A percentile compares a stretch with the other conserved stretches of the same genome.
Conservation (phyloP, 2,329 filamentous ascomycete species). For the Penicillium palitans region DNA sequence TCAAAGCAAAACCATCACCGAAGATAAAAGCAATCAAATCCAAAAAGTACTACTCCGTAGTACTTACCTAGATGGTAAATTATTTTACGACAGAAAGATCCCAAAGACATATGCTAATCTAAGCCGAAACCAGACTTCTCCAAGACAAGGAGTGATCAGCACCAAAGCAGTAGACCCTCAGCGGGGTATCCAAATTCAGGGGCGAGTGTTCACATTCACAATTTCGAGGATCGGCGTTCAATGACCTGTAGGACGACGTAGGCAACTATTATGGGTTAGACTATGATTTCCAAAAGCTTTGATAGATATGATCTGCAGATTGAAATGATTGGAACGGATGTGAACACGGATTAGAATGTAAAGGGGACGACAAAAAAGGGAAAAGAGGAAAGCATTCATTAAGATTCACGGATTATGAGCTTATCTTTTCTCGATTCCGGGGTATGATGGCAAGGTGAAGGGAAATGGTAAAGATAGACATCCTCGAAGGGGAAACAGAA, state of each 20-base stretch:
- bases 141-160: constrained; percentile 3
- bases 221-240: constrained; percentile 31
- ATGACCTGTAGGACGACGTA: constrained; percentile 36
- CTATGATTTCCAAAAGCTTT: background rate
- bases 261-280: constrained; percentile 31
- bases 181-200: background rate
- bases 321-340: background rate
- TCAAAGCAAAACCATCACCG: background rate
- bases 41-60: background rate
- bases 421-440: constrained; percentile 1
- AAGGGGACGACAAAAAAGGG: background rate
- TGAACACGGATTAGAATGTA: background rate
- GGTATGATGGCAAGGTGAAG: background rate
- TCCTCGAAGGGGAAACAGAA: background rate
- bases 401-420: constrained; percentile 18
- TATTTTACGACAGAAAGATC: background rate
- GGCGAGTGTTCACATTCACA: background rate
- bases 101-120: background rate
- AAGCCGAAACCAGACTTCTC: background rate
- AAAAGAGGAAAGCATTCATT: constrained; percentile 15
- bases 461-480: constrained; percentile 4
- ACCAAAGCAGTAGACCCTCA: background rate
- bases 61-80: background rate
- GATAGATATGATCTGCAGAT: background rate
- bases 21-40: background rate